Percentiles rank a stretch among this genome's conserved stretches.
phyloP scores from a whole-genome alignment of 106 monocot species.

The Vanilla planifolia region DNA sequence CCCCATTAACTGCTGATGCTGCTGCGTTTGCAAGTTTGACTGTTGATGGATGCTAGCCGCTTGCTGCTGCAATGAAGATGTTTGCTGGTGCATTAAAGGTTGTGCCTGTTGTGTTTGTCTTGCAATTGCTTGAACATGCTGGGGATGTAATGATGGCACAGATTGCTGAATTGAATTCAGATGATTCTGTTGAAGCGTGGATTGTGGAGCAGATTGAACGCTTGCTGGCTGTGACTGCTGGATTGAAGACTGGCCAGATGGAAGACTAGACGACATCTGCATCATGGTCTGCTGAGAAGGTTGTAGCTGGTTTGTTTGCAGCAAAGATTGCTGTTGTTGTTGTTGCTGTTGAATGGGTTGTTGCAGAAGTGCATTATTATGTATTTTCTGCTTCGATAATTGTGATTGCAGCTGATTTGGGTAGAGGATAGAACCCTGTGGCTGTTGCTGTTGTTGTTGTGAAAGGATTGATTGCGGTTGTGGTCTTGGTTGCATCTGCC shows the following conservation, averaged over 20 bases:
- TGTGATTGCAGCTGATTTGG: constrained; percentile 51
- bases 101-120: constrained; percentile 52
- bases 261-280: constrained; percentile 53
- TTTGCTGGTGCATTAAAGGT: constrained; percentile 36
- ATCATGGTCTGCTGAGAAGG: constrained; percentile 43
- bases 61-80: constrained; percentile 49
- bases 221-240: constrained; percentile 44
- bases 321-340: constrained; percentile 45
- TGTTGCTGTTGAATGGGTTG: constrained; percentile 50
- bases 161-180: constrained; percentile 54
- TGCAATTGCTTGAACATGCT: constrained; percentile 34
- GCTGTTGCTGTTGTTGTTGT: constrained; percentile 44
- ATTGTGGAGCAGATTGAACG: constrained; percentile 35
- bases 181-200: constrained; percentile 52
- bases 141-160: constrained; percentile 37
- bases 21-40: constrained; percentile 18
- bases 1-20: constrained; percentile 35
- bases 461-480: constrained; percentile 39
- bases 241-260: constrained; percentile 33
- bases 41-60: constrained; percentile 36
- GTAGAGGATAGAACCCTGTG: constrained; percentile 48
- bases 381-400: constrained; percentile 39
- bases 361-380: constrained; percentile 35
- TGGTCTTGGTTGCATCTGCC: constrained; percentile 49
- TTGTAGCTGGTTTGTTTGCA: constrained; percentile 45